A percentile compares a stretch with the other conserved stretches of the same genome.
These are phyloP conservation scores for Penicillium paneum DNA, from an alignment of 2,329 filamentous ascomycete genomes.

Conservation along the genomic window DNA sequence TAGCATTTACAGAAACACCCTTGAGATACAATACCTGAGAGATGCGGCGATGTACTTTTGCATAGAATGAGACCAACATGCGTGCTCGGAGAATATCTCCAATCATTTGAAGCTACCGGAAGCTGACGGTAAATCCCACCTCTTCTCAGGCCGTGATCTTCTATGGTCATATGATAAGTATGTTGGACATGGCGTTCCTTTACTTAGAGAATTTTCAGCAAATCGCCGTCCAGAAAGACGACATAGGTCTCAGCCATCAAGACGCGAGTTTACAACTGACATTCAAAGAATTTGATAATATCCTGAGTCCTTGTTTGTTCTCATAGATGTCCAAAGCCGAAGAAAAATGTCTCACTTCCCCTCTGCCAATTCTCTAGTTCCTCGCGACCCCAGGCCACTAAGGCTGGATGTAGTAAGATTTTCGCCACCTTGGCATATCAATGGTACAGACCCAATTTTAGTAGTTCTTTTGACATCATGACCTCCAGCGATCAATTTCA, in stretches of 20 bases:
- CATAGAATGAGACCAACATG: neutral
- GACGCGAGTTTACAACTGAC: neutral
- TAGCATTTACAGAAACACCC: neutral
- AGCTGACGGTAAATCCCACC: neutral
- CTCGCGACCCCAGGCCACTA: constrained; percentile 3
- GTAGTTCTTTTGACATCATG: constrained; percentile 3
- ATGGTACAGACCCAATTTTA: neutral
- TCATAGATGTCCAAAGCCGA: neutral
- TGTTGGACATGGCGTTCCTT: neutral
- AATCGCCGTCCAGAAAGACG: neutral
- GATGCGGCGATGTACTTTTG: neutral
- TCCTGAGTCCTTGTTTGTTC: neutral
- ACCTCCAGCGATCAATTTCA: neutral
- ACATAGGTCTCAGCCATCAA: neutral
- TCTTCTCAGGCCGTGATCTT: neutral
- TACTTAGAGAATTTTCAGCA: neutral
- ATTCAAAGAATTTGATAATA: neutral
- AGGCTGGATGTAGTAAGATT: constrained; percentile 3
- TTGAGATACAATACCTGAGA: neutral
- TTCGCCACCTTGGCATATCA: neutral
- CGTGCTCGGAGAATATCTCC: neutral
- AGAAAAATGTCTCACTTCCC: constrained; percentile 16
- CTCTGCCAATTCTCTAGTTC: constrained; percentile 7
- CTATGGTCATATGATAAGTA: neutral
- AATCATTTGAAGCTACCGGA: neutral